Conservation (phyloP, 495 filamentous ascomycete species). For the Aspergillus sclerotiicarbonarius region DNA sequence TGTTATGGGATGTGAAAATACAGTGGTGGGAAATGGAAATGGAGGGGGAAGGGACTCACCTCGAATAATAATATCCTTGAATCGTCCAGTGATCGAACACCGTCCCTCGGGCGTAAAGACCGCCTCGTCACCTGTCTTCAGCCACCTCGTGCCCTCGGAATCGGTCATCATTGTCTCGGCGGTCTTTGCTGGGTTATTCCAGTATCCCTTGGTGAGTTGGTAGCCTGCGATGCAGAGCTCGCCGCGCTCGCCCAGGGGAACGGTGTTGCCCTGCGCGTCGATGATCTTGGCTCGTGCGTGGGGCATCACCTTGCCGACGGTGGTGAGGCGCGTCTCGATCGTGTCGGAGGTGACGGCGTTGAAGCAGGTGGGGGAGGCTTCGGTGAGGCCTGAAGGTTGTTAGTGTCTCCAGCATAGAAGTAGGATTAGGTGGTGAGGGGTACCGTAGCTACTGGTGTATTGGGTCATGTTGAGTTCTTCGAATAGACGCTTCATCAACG, state of each 20-base stretch:
- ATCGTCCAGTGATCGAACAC: constrained; percentile 64
- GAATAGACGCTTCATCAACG: constrained; percentile 62
- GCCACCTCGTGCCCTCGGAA: constrained; percentile 57
- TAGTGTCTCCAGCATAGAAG: neutral
- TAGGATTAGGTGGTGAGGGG: neutral
- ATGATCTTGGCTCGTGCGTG: constrained; percentile 69
- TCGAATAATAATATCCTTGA: constrained; percentile 85
- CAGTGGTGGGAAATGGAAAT: neutral
- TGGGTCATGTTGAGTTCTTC: constrained; percentile 62
- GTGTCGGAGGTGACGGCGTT: constrained; percentile 66
- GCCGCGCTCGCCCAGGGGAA: constrained; percentile 58
- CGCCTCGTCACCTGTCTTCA: constrained; percentile 70
- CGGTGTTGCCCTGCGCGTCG: constrained; percentile 53
- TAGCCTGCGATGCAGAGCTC: constrained; percentile 70
- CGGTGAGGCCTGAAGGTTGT: constrained; percentile 52
- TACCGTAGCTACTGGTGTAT: constrained; percentile 66
- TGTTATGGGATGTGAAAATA: neutral
- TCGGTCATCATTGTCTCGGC: constrained; percentile 60
- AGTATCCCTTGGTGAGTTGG: constrained; percentile 67
- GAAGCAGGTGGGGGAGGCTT: constrained; percentile 69
- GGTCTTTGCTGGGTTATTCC: constrained; percentile 68
- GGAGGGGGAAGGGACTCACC: constrained; percentile 33
- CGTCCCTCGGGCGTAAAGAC: constrained; percentile 63
- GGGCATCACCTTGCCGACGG: constrained; percentile 65
- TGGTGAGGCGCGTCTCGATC: constrained; percentile 56